Evolutionary conservation across 2,329 filamentous ascomycete genomes (phyloP).

Genomic region (Phaeomoniella chlamydospora): DNA sequence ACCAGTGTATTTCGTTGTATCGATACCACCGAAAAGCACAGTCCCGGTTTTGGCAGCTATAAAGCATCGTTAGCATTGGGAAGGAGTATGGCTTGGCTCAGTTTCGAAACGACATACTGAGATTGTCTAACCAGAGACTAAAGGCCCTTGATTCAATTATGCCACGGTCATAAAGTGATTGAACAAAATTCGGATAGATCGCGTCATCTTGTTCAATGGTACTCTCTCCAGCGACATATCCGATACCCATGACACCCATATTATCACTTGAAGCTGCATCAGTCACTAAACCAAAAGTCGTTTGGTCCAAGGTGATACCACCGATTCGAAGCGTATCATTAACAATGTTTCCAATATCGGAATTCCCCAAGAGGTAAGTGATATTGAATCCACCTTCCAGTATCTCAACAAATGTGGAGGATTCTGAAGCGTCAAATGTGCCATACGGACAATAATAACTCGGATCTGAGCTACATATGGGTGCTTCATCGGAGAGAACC

Average conservation of each 20-base stretch:
- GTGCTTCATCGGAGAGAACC: slow-evolving; percentile 25
- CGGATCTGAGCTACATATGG: slow-evolving; percentile 8
- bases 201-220: neutral
- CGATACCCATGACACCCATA: slow-evolving; percentile 25
- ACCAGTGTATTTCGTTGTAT: slow-evolving; percentile 58
- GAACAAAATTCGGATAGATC: slow-evolving; percentile 45
- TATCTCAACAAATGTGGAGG: slow-evolving; percentile 10
- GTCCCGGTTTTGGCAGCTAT: slow-evolving; percentile 49
- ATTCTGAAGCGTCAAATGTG: slow-evolving; percentile 10
- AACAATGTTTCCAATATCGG: slow-evolving; percentile 20
- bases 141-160: slow-evolving; percentile 31
- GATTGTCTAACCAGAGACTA: slow-evolving; percentile 26
- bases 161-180: slow-evolving; percentile 46
- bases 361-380: slow-evolving; percentile 21
- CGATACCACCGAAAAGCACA: slow-evolving; percentile 69
- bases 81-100: neutral
- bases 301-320: slow-evolving; percentile 16
- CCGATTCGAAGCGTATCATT: slow-evolving; percentile 20
- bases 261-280: slow-evolving; percentile 9
- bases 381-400: slow-evolving; percentile 17
- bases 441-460: slow-evolving; percentile 7
- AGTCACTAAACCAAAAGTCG: slow-evolving; percentile 22
- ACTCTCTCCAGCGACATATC: slow-evolving; percentile 16
- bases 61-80: neutral
- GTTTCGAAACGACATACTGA: slow-evolving; percentile 7